phyloP scores from a whole-genome alignment of 495 filamentous ascomycete species.

The Trichoderma orchidacearum region DNA sequence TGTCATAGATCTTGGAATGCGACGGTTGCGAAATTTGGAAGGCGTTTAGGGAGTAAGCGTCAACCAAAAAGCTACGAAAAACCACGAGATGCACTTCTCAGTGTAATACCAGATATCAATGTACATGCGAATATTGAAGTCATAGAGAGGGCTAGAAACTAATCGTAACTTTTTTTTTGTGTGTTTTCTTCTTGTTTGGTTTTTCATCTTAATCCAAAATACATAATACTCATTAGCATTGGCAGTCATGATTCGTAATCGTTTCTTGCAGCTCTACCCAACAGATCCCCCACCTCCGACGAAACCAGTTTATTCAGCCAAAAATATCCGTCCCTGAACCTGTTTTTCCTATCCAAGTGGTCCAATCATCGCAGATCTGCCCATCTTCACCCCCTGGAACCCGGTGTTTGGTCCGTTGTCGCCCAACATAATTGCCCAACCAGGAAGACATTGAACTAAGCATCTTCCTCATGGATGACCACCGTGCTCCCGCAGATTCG shows the following conservation, averaged over 20 bases:
- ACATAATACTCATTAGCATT: neutral
- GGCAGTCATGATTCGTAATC: neutral
- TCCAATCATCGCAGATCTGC: neutral
- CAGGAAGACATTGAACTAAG: neutral
- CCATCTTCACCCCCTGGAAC: neutral
- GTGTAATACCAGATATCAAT: too few relatives aligned
- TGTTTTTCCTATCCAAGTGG: neutral
- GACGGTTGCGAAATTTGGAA: neutral
- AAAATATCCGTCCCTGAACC: neutral
- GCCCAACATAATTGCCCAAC: neutral
- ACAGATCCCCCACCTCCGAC: neutral
- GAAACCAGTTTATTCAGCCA: neutral
- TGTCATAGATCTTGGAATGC: neutral
- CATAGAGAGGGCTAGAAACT: too few relatives aligned
- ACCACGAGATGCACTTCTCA: too few relatives aligned
- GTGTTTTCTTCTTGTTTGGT: neutral
- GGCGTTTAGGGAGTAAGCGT: too few relatives aligned
- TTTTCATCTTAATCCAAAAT: neutral
- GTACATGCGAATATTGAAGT: neutral
- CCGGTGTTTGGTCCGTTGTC: neutral
- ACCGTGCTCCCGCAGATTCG: too few relatives aligned
- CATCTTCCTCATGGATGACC: neutral
- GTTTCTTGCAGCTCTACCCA: neutral
- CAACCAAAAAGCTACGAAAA: too few relatives aligned
- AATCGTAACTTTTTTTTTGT: too few relatives aligned